Conservation (phyloP, 768 basidiomycete genomes). For the Lactarius trivialis region DNA sequence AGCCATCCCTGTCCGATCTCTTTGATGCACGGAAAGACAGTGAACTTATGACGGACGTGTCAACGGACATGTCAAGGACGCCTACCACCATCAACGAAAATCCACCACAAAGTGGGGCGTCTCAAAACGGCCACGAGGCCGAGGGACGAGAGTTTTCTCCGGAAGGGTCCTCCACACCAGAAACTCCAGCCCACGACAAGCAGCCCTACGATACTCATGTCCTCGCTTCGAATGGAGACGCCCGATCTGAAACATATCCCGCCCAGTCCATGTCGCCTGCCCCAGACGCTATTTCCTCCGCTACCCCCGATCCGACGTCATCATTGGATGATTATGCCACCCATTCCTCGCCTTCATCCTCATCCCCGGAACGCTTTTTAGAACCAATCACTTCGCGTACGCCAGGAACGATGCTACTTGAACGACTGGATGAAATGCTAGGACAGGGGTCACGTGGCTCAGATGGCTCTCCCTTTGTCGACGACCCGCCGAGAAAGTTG, state of each 20-base stretch:
- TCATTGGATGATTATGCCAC: slow-evolving; percentile 66
- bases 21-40: slow-evolving; percentile 50
- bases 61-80: slow-evolving; percentile 44
- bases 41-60: slow-evolving; percentile 46
- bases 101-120: slow-evolving; percentile 26
- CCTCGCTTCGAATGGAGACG: slow-evolving; percentile 18
- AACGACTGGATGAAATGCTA: slow-evolving; percentile 66
- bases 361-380: slow-evolving; percentile 60
- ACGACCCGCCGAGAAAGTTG: slow-evolving; percentile 82
- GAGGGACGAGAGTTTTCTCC: slow-evolving; percentile 6
- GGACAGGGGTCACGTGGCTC: slow-evolving; percentile 50
- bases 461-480: slow-evolving; percentile 57
- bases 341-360: slow-evolving; percentile 64
- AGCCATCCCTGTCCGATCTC: slow-evolving; percentile 63
- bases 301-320: slow-evolving; percentile 75
- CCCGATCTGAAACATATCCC: slow-evolving; percentile 33
- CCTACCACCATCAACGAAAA: slow-evolving; percentile 43
- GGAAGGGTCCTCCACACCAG: slow-evolving; percentile 13
- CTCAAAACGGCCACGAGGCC: slow-evolving; percentile 27
- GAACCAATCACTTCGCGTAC: slow-evolving; percentile 33
- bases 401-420: slow-evolving; percentile 50
- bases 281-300: slow-evolving; percentile 52
- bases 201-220: neutral
- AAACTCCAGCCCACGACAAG: slow-evolving; percentile 12
- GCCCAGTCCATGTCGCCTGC: slow-evolving; percentile 28